Percentiles rank a stretch among this genome's conserved stretches.
These are phyloP conservation scores for Beauveria sp. DNA, from an alignment of 2,329 filamentous ascomycete genomes.

Conservation along the genomic window DNA sequence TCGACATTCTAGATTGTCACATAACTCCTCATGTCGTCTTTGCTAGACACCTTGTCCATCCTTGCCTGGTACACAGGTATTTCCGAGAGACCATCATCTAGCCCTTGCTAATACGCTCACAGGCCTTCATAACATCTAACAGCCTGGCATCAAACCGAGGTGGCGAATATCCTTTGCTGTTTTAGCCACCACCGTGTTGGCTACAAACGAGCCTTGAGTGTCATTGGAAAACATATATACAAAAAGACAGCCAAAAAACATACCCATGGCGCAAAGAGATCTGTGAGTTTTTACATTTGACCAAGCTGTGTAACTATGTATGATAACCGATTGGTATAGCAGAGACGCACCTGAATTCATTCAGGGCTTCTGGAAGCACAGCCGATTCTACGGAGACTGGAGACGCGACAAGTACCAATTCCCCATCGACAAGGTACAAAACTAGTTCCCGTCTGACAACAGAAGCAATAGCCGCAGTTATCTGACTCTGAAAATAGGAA, in stretches of 20 bases:
- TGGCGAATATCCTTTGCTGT: not conserved
- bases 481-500: constrained; percentile 31
- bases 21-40: not conserved
- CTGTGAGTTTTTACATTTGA: not conserved
- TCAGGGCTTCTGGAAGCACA: constrained; percentile 48
- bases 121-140: not conserved
- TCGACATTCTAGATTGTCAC: not conserved
- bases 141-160: not conserved
- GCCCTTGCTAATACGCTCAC: not conserved
- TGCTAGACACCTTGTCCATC: not conserved
- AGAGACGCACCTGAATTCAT: not conserved
- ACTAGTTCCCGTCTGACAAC: not conserved
- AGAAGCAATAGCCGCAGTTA: too few relatives aligned
- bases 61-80: not conserved
- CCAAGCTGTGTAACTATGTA: constrained; percentile 6
- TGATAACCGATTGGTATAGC: constrained; percentile 13
- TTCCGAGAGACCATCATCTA: not conserved
- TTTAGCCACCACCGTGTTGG: not conserved
- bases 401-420: constrained; percentile 65
- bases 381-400: constrained; percentile 61
- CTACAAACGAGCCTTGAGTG: not conserved
- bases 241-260: not conserved
- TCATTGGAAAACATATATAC: not conserved
- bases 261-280: not conserved
- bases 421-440: constrained; percentile 65